phyloP scores from a whole-genome alignment of 225 moss, liverwort and hornwort species.

The Physcomitrellopsis africana region DNA sequence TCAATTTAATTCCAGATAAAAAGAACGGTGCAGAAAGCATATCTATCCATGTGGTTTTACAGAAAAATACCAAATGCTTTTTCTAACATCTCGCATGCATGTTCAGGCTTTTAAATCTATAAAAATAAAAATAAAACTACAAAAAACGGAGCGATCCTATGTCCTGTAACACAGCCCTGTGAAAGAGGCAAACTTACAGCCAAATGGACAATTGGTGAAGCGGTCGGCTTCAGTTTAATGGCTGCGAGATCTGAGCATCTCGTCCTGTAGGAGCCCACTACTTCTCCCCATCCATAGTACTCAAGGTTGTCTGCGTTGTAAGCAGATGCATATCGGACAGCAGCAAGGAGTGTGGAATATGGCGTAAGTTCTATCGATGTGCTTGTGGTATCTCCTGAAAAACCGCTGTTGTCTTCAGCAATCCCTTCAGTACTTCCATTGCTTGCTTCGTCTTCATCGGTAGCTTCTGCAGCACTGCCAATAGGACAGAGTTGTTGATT shows the following conservation, averaged over 20 bases:
- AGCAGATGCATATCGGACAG: constrained; percentile 30
- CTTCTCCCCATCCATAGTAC: constrained; percentile 40
- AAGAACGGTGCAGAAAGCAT: too few species aligned
- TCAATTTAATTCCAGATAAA: too few species aligned
- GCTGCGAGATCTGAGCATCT: constrained; percentile 29
- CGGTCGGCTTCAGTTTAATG: constrained; percentile 36
- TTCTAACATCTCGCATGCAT: too few species aligned
- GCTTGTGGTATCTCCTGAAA: constrained; percentile 22
- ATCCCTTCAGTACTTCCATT: constrained; percentile 24
- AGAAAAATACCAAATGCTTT: too few species aligned
- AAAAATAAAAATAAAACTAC: too few species aligned
- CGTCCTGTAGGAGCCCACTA: constrained; percentile 29
- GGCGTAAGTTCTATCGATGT: background rate
- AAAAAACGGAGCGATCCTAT: too few species aligned
- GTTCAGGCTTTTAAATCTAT: too few species aligned
- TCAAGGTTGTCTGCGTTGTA: constrained; percentile 33
- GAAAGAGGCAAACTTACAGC: constrained; percentile 24
- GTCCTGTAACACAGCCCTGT: too few species aligned
- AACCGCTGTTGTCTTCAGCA: constrained; percentile 17
- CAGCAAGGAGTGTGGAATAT: constrained; percentile 24
- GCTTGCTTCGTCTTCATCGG: constrained; percentile 33
- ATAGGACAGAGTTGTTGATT: constrained; percentile 21
- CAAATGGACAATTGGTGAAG: constrained; percentile 38
- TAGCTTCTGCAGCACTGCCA: constrained; percentile 28
- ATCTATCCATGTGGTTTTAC: too few species aligned